Evolutionary conservation across 192 early-diverging fungal genomes (phyloP), one percentile per base, ranked within the genome.

Genomic region (Borealophlyctis nickersoniae): DNA sequence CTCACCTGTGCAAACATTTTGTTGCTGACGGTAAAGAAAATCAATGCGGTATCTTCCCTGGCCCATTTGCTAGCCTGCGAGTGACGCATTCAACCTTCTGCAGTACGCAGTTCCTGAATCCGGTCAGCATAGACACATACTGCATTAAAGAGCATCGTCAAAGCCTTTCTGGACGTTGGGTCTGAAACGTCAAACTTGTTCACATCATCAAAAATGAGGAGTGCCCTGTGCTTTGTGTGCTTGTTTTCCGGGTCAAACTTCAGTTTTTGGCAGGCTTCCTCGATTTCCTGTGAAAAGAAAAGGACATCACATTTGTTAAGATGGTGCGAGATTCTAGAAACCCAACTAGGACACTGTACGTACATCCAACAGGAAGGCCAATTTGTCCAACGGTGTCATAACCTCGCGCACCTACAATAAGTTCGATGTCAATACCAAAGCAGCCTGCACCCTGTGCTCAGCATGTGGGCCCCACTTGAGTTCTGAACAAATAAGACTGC

Each of bases 1-100:
- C 39, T 45, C 39, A 45, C 39, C 39, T 45, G 39, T 19, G 39
- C 39, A 45, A 45, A 45, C 39, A 45, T 45, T 19, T 45, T 45
- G 19, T 45, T 45, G 39, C 39, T 45, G 19, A 45, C 39, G 19
- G 39, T 45, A 45, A 45, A 45, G 9, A 45, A 45, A 19, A 45
- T 19, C 39, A 45, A 45, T 45, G 39, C 39, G 19, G 39, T 45
- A 45, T 45, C 39, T 19, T 45, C 39, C 9, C 39, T 45, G 19
- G 39, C 39, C 39, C 39, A 45, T 45, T 45, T 45, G 39, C 39
- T 45, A 13, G 39, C 39, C 39, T 45, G 19, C 7, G 7, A 45
- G n/a, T n/a, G n/a, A n/a, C n/a, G n/a, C n/a, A n/a, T n/a, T n/a
- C n/a, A n/a, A n/a, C n/a, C n/a, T n/a, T n/a, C n/a, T n/a, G n/a